Base-by-base conservation (phyloP, 108 stramenopile genomes). In the Cyclotella cryptica region DNA sequence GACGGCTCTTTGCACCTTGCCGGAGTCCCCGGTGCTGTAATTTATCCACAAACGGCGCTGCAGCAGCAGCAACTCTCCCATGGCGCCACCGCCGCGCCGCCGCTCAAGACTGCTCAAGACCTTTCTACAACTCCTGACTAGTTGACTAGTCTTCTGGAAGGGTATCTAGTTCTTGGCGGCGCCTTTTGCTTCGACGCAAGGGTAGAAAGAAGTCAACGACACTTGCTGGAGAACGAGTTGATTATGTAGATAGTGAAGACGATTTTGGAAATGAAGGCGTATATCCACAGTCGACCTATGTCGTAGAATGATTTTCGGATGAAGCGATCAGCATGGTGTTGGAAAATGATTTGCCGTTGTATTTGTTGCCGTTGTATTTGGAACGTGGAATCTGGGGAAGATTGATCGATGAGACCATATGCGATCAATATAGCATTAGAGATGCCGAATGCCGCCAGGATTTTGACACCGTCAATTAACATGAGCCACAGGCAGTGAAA, bases 271-370 rank as follows among this genome's bases (percentile, higher is more conserved):
- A 92, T 59, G 40, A 57, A 24, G 89, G 74, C 14, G 83, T 89
- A 6, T 69, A 59, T 13, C 89, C 87, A 9, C 81, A 88, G 27
- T 87, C 90, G n/a, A 65, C 80, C 18, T 77, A 89, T 40, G 72
- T 97, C 22, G 95, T 96, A 27, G 94, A 97, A 80, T 95, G 94
- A 65, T 85, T 86, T 64, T 66, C 74, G 21, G 97, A 97, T 69
- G 97, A 96, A 79, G 97, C 97, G 11, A 81, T 97, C 28, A 93
- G 92, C 7, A 69, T 97, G 52, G 89, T 93, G 11, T 59, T 94
- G 42, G 88, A 91, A 14, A 81, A 75, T 18, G 74, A 84, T 35
- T 40, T 86, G 12, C 85, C 88, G 29, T n/a, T n/a, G n/a, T n/a
- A n/a, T n/a, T n/a, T n/a, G n/a, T n/a, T n/a, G n/a, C n/a, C n/a